These are phyloP conservation scores for Exophiala sideris DNA, from an alignment of 2,329 filamentous ascomycete species.

Conservation along the genomic window DNA sequence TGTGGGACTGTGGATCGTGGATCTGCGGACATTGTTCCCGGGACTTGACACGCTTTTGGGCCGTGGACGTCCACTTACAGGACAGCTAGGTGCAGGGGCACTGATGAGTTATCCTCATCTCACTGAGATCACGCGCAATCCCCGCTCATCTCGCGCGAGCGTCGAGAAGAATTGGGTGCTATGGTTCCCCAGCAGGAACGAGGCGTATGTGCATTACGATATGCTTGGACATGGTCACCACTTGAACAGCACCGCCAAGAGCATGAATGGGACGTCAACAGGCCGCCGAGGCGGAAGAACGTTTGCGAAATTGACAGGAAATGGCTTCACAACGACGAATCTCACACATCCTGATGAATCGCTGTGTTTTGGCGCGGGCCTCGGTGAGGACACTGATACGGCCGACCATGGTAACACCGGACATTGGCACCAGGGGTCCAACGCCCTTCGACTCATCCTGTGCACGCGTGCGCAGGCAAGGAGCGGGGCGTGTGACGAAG, in stretches of 20 bases:
- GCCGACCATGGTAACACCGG: constrained; percentile 25
- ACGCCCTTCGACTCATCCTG: constrained; percentile 37
- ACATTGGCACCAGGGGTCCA: constrained; percentile 41
- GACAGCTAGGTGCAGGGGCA: constrained; percentile 15
- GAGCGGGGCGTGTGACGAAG: constrained; percentile 18
- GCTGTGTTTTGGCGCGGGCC: constrained; percentile 27
- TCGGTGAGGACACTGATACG: constrained; percentile 16
- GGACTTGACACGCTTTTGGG: constrained; percentile 4
- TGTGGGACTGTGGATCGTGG: constrained; percentile 35
- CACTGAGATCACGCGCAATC: constrained; percentile 40
- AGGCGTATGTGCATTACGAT: constrained; percentile 40
- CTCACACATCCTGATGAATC: constrained; percentile 32
- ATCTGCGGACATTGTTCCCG: constrained; percentile 29
- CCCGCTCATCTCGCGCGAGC: constrained; percentile 31
- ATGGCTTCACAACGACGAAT: constrained; percentile 33
- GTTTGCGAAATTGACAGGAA: constrained; percentile 33
- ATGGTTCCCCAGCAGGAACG: constrained; percentile 33
- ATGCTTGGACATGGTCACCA: constrained; percentile 18
- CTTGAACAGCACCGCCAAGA: not conserved
- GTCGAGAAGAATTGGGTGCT: constrained; percentile 44
- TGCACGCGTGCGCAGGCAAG: constrained; percentile 29
- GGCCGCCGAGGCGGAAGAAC: constrained; percentile 24
- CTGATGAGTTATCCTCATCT: constrained; percentile 30
- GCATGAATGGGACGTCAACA: not conserved
- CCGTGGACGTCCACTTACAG: not conserved